Evolutionary conservation across 2,329 filamentous ascomycete species (phyloP), one percentile per base, ranked within the genome.

Genomic region (Pseudogymnoascus destructans): DNA sequence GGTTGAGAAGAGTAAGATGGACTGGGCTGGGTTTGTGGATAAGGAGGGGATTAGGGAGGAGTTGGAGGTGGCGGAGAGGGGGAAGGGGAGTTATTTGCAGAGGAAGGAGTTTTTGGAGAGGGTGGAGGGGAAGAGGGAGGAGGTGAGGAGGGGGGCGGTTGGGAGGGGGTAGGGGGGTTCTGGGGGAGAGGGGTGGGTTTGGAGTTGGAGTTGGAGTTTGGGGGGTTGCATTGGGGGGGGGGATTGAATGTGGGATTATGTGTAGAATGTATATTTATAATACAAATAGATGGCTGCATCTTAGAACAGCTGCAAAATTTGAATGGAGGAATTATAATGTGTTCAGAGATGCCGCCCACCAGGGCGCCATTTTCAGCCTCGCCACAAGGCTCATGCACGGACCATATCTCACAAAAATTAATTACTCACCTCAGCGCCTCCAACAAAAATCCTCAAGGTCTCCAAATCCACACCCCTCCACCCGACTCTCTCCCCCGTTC

Each of bases 1-100:
- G 13, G 81, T 86, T 13, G 82, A 87, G 71, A 86, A 86, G 76
- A 85, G 81, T 65, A 77, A 81, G 57, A 83, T 87, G 79, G 84
- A 87, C 70, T 87, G 84, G 84, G 84, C 83, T 2, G 82, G 82
- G 10, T 86, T 79, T 64, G 84, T 87, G 59, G 84, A 87, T 70
- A 80, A 84, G 68, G 83, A 85, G 69, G 84, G 84, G 7, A 83
- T 86, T 71, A 78, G 82, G 68, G 82, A 86, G 70, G 84, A 87
- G 69, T 73, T 87, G 59, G 78, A 79, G 69, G 73, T 83, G 52
- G 82, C 83, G 21, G 80, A 82, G 59, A 80, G 79, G 71, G 80
- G 79, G 33, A 86, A 86, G 71, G 76, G 77, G 61, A 83, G 81
- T 19, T 86, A 80, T 66, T 76, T 78, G 1, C 77, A 77, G 17